phyloP scores from a whole-genome alignment of 768 basidiomycete species.

The Sporobolomyces pararoseus region DNA sequence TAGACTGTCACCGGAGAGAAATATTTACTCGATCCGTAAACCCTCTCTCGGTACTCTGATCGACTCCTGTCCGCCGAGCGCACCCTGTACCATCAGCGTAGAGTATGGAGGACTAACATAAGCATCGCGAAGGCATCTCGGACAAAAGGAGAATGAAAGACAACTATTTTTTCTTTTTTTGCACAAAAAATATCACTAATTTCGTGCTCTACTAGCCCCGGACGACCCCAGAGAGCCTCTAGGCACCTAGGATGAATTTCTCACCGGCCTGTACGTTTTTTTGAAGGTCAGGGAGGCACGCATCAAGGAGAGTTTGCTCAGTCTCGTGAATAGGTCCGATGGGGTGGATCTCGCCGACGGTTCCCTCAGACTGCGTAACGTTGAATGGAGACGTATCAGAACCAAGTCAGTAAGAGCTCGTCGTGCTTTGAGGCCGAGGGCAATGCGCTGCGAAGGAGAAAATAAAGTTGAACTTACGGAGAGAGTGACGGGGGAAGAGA shows the following conservation, averaged over 20 bases:
- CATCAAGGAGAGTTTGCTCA: constrained; percentile 81
- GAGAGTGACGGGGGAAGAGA: constrained; percentile 90
- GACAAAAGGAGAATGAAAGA: no score
- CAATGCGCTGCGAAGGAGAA: no score
- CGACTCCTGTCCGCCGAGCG: no score
- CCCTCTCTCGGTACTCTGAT: no score
- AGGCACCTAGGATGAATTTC: constrained; percentile 14
- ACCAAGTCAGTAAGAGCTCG: neutral
- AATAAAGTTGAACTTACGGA: constrained; percentile 54
- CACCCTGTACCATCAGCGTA: no score
- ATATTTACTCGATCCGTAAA: no score
- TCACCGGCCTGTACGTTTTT: constrained; percentile 41
- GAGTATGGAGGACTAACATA: no score
- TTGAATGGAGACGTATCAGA: constrained; percentile 50
- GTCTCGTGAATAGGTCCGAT: constrained; percentile 71
- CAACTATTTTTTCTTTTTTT: neutral
- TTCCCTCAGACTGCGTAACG: constrained; percentile 57
- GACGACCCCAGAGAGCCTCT: neutral
- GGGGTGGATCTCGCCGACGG: constrained; percentile 81
- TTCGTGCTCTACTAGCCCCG: no score
- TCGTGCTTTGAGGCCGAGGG: no score
- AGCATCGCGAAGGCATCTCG: no score
- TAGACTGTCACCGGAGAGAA: no score
- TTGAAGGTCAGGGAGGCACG: constrained; percentile 79
- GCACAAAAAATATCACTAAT: no score